These are phyloP conservation scores for Thalassia testudinum DNA, from an alignment of 116 monocot species.

Conservation along the genomic window DNA sequence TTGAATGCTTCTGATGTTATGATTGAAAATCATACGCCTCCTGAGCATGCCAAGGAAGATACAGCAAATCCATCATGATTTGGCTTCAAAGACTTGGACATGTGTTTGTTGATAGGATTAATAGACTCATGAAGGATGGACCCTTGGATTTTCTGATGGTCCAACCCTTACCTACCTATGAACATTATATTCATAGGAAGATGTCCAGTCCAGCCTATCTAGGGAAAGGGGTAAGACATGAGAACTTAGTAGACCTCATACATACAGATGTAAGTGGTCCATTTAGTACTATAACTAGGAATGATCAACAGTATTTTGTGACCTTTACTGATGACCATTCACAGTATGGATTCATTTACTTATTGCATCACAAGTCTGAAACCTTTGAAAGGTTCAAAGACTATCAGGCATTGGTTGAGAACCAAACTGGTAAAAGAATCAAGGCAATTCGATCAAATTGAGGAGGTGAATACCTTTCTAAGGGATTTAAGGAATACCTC, in stretches of 20 bases:
- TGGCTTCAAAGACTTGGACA: no score
- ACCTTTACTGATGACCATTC: constrained; percentile 6
- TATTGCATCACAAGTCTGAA: constrained; percentile 6
- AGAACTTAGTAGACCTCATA: not conserved
- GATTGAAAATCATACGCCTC: no score
- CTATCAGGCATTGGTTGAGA: constrained; percentile 4
- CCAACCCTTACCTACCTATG: no score
- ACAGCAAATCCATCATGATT: no score
- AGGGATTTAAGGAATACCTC: not conserved
- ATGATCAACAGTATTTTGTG: no score
- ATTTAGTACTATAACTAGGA: no score
- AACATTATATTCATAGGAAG: no score
- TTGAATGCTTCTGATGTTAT: no score
- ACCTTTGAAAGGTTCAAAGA: constrained; percentile 2
- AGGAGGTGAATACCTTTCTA: not conserved
- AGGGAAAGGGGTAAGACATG: not conserved
- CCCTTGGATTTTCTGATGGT: no score
- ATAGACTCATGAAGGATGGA: no score
- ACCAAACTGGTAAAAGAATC: constrained; percentile 4
- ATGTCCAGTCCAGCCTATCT: not conserved
- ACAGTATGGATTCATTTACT: not conserved
- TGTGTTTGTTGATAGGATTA: no score
- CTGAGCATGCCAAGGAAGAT: no score
- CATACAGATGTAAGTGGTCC: constrained; percentile 8
- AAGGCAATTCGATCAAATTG: constrained; percentile 4